phyloP scores from a whole-genome alignment of 225 moss, liverwort and hornwort species.

The Polytrichum formosum region DNA sequence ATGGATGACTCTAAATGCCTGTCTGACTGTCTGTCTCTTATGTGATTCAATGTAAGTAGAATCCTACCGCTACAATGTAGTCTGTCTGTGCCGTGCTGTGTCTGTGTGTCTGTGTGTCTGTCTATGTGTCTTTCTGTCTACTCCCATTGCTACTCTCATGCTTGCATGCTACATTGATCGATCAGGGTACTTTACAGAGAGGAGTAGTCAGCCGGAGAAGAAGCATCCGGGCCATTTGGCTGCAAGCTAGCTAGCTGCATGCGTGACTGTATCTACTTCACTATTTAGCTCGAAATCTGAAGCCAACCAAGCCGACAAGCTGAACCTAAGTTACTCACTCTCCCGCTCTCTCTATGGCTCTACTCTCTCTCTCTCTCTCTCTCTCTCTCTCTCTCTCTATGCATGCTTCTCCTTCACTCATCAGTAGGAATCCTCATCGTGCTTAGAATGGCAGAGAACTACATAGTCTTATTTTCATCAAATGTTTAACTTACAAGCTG shows the following conservation, averaged over 20 bases:
- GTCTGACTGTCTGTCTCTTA: conserved; percentile 30
- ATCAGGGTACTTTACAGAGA: conserved; percentile 51
- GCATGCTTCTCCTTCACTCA: neutral
- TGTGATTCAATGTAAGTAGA: conserved; percentile 42
- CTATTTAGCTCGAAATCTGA: conserved; percentile 17
- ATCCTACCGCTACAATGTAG: no score
- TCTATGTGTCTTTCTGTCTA: neutral
- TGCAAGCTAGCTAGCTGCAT: neutral
- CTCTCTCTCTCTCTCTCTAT: neutral
- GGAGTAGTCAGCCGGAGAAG: conserved; percentile 26
- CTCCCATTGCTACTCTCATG: conserved; percentile 23
- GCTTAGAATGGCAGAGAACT: conserved; percentile 23
- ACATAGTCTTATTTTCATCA: conserved; percentile 40
- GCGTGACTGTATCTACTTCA: conserved; percentile 9
- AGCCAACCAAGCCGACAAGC: conserved; percentile 25
- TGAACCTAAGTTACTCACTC: neutral
- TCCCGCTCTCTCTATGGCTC: neutral
- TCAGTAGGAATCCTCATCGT: conserved; percentile 12
- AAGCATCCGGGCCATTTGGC: conserved; percentile 10
- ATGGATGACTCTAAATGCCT: conserved; percentile 4
- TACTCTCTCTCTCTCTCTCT: neutral
- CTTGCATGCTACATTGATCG: conserved; percentile 35
- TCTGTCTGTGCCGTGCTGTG: no score
- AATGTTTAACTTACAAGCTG: conserved; percentile 51
- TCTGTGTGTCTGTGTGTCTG: no score